Base-by-base conservation (phyloP, 805 yeast genomes). In the Wickerhamomyces chaumierensis region DNA sequence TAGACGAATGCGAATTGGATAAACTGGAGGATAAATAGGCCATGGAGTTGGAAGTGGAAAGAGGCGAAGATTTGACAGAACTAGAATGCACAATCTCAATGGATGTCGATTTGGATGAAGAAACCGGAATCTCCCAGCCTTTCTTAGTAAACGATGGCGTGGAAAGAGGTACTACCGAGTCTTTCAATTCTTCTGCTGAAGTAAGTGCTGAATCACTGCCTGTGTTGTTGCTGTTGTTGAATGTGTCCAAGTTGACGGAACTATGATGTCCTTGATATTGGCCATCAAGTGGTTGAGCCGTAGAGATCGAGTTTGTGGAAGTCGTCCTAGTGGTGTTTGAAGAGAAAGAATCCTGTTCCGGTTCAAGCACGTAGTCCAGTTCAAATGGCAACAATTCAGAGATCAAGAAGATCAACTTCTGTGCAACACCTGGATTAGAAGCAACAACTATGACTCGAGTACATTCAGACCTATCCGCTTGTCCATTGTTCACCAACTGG, bases 341-440 rank as follows among this genome's bases (percentile, higher is more conserved):
- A 15, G 13, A 15, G 16, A 14, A 18, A 6, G 13, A 25, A 17
- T n/a, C n/a, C n/a, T n/a, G n/a, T n/a, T n/a, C n/a, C n/a, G 48
- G 48, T 35, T 42, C 41, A 19, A 49, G 25, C 13, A 38, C 37
- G 5, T 55, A 49, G 3, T 46, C 41, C 34, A 50, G 45, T 8
- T 56, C 49, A 18, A 55, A 63, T 28, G 73, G 68, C 15, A 75
- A 53, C 19, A 75, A 41, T 0, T 74, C 80, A 38, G 73, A 65
- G 8, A 75, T 44, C 7, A 75, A 68, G 40, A 73, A 75, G 0
- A 75, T 59, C 39, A 75, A 56, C 48, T 74, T 74, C 47, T 75
- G 76, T 2, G 81, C 78, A 9, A 75, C 77, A 7, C 69, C 69
- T 28, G 76, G 73, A 48, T 75, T 75, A 14, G 76, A 71, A 0